A percentile compares a stretch with the other conserved stretches of the same genome.
Conservation (phyloP, 306 rosid genomes). For the Trifolium pratense region DNA sequence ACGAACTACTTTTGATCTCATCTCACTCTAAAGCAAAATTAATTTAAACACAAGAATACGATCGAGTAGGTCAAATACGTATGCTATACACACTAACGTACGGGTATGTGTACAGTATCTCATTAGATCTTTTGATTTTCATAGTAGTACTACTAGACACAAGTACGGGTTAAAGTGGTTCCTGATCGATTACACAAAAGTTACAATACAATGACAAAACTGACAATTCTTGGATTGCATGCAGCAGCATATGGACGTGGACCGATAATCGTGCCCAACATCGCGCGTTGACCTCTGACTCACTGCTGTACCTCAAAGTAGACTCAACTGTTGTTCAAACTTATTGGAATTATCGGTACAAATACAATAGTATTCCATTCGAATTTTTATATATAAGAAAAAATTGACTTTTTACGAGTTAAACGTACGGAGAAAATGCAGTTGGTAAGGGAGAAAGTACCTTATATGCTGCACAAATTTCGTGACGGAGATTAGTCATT, state of each 20-base stretch:
- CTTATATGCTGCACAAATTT: too few species aligned
- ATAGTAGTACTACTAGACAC: too few species aligned
- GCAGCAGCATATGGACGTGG: conserved; percentile 35
- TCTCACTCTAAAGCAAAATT: conserved; percentile 11
- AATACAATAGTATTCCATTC: too few species aligned
- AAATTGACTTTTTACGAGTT: too few species aligned
- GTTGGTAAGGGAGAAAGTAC: too few species aligned
- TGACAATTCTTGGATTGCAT: conserved; percentile 35
- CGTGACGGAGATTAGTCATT: too few species aligned
- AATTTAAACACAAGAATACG: neutral
- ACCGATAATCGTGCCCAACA: conserved; percentile 43
- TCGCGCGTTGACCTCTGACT: conserved; percentile 42
- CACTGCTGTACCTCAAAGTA: conserved; percentile 24
- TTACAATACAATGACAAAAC: neutral
- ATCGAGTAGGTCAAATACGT: neutral
- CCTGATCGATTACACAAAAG: neutral
- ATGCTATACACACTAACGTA: neutral
- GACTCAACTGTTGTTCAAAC: neutral
- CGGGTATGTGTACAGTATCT: conserved; percentile 8
- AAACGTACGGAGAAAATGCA: too few species aligned
- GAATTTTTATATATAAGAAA: too few species aligned
- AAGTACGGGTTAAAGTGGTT: neutral
- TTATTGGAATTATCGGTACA: too few species aligned
- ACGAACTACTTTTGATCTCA: conserved; percentile 27
- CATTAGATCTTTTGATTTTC: too few species aligned